phyloP scores from a whole-genome alignment of 2,329 filamentous ascomycete genomes.

The Daldinia eschscholtzii region DNA sequence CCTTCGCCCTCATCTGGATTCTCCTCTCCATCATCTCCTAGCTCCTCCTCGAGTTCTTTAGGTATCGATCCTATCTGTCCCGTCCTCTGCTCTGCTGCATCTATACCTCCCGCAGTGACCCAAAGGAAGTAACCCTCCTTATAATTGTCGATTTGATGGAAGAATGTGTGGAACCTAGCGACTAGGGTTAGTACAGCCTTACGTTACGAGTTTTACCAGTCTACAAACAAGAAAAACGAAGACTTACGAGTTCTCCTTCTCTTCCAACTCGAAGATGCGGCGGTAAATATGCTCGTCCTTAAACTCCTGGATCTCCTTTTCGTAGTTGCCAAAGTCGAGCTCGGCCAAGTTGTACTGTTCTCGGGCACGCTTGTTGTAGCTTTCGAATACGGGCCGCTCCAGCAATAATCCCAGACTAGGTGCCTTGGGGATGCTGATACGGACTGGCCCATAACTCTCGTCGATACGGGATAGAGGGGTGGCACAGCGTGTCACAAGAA shows the following conservation, averaged over 20 bases:
- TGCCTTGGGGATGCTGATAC: conserved; percentile 92
- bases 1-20: conserved; percentile 59
- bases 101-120: conserved; percentile 76
- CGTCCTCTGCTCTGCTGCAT: conserved; percentile 65
- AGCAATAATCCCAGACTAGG: conserved; percentile 89
- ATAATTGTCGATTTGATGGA: conserved; percentile 83
- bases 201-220: background rate
- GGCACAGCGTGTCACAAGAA: conserved; percentile 86
- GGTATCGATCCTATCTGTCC: conserved; percentile 58
- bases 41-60: conserved; percentile 57
- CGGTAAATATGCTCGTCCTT: conserved; percentile 94
- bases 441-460: conserved; percentile 77
- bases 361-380: conserved; percentile 82
- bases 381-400: conserved; percentile 91
- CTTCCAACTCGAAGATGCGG: conserved; percentile 90
- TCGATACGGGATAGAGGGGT: conserved; percentile 77
- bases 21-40: conserved; percentile 67
- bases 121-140: conserved; percentile 79
- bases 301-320: conserved; percentile 85
- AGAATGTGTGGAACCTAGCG: conserved; percentile 78
- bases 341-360: conserved; percentile 72
- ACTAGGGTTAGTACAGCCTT: conserved; percentile 35
- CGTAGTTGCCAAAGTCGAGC: conserved; percentile 83
- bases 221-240: background rate
- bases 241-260: conserved; percentile 87